Evolutionary conservation across 148 eudicot genomes (phyloP).

Genomic region (Amaranthus palmeri): DNA sequence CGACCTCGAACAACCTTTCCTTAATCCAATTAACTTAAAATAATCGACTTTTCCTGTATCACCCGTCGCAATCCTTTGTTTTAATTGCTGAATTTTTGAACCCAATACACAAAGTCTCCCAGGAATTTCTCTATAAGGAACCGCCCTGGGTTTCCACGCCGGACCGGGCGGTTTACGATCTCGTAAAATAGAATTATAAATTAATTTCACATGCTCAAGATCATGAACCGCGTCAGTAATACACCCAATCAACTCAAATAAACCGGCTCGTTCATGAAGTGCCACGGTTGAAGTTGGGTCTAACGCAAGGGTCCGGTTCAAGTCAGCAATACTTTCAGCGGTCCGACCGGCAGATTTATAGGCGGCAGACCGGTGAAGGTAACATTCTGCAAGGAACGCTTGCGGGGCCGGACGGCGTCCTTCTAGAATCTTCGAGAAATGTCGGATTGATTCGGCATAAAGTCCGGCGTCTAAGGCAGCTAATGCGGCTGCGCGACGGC

Average conservation of each 20-base stretch:
- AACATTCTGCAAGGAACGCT: conserved; percentile 83
- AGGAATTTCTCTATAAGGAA: conserved; percentile 70
- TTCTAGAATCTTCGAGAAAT: conserved; percentile 83
- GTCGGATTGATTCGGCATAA: conserved; percentile 75
- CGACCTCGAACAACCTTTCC: conserved; percentile 81
- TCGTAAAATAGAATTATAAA: conserved; percentile 68
- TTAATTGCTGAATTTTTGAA: conserved; percentile 58
- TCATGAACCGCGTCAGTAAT: conserved; percentile 87
- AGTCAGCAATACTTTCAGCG: conserved; percentile 76
- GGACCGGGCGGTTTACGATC: conserved; percentile 83
- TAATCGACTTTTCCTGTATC: conserved; percentile 80
- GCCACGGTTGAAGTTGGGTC: conserved; percentile 70
- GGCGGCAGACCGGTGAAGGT: conserved; percentile 69
- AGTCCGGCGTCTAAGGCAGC: conserved; percentile 89
- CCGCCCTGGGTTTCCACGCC: conserved; percentile 63
- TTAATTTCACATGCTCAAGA: conserved; percentile 79
- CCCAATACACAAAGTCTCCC: conserved; percentile 53
- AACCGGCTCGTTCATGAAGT: conserved; percentile 50
- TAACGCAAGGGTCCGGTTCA: conserved; percentile 69
- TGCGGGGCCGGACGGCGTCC: conserved; percentile 89
- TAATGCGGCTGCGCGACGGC: conserved; percentile 79
- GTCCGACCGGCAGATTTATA: conserved; percentile 56
- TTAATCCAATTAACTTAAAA: conserved; percentile 66
- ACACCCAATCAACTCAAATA: conserved; percentile 74
- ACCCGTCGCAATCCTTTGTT: conserved; percentile 69